Base-by-base conservation (phyloP, 768 basidiomycete species). In the Termitomyces sp. region DNA sequence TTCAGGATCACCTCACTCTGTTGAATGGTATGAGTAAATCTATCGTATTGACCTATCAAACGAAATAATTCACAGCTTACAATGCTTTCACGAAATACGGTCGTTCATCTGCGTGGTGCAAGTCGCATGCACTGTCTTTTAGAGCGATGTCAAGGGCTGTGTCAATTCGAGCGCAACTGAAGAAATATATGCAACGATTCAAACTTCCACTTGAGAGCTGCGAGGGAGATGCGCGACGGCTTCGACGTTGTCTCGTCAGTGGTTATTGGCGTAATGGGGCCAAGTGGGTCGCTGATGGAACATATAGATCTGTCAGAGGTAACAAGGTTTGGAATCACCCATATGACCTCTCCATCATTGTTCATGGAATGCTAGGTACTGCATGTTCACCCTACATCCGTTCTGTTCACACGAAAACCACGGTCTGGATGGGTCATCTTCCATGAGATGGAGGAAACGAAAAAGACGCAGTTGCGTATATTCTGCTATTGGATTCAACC, bases 221-320 rank as follows among this genome's bases (percentile, higher is more conserved):
- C 69, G 82, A 96, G 65, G 94, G 93, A 0, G 95, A 98, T 72
- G 86, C 84, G 8, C 85, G 84, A 63, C 77, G 91, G 44, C 72
- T 99, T 53, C 79, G 94, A n/a, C 82, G 84, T 61, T 98, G 97
- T 69, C 81, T 99, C 4, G 91, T 94, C 6, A 88, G 87, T 60
- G 95, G 95, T 1, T 97, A 97, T 69, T 95, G 95, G 86, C 83
- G 91, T 55, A 97, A 98, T 64, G 92, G 90, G 5, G 97, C 96
- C 1, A 82, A 88, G 51, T 94, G 93, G 88, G 78, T 85, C 62
- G 88, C 89, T 12, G 97, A 98, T 68, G 96, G 96, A 6, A 97
- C 95, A 27, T 98, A 95, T 71, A 81, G 89, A 18, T 91, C 89
- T 43, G 88, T 98, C 10, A 77, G 91, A 67, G 96, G 93, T 56